phyloP scores from a whole-genome alignment of 1,139 yeast species.

The Komagataea norvegica region DNA sequence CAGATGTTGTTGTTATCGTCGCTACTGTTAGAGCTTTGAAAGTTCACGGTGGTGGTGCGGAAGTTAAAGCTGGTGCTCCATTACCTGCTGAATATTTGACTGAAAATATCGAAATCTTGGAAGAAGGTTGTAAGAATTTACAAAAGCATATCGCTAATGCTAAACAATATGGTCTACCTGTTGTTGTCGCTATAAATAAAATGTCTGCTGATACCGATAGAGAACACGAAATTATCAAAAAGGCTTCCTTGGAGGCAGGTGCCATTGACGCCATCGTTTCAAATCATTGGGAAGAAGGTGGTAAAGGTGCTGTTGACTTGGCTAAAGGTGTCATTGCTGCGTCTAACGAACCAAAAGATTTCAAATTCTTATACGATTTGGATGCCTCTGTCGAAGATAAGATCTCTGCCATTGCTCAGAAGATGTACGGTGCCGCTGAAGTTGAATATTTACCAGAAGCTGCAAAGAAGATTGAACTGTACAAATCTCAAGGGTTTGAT shows the following conservation, averaged over 20 bases:
- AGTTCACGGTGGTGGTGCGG: constrained; percentile 98
- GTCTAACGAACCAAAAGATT: constrained; percentile 51
- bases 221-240: constrained; percentile 80
- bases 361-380: constrained; percentile 70
- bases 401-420: constrained; percentile 74
- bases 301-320: constrained; percentile 83
- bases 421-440: constrained; percentile 92
- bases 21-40: constrained; percentile 97
- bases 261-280: constrained; percentile 92
- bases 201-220: constrained; percentile 80
- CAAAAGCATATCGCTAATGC: constrained; percentile 91
- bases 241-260: constrained; percentile 88
- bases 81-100: constrained; percentile 80
- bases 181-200: constrained; percentile 91
- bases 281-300: constrained; percentile 99
- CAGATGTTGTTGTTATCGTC: constrained; percentile 91
- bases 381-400: constrained; percentile 75
- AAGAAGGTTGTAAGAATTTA: constrained; percentile 83
- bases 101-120: constrained; percentile 81
- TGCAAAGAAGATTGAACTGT: constrained; percentile 58
- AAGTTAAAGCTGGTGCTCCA: constrained; percentile 92
- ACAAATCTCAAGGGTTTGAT: constrained; percentile 67
- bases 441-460: constrained; percentile 88
- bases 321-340: constrained; percentile 84
- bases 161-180: constrained; percentile 82